Evolutionary conservation across 805 yeast species (phyloP), one percentile per base, ranked within the genome.

Genomic region (Cyberlindnera xylosilytica): DNA sequence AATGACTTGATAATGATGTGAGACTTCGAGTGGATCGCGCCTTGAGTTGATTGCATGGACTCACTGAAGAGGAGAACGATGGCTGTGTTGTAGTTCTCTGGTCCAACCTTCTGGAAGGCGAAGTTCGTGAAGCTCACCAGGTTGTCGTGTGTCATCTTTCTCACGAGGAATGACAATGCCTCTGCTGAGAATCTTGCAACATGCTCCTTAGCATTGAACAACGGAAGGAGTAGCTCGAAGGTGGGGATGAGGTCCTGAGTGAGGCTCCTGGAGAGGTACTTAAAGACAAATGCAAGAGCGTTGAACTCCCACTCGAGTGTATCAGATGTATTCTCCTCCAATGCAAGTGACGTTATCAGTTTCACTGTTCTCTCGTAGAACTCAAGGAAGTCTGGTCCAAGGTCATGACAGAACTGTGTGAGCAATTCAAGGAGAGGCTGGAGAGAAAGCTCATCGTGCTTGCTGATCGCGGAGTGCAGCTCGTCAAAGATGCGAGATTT

Each of bases 351-450:
- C 4, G 73, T 74, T 32, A 90, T 69, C 19, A 74, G 52, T 0
- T 56, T 50, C 36, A 91, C 63, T 1, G 88, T 64, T 20, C 64
- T 59, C 2, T 66, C 66, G 56, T 87, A 89, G 56, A 68, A 88
- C 8, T 76, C 77, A 69, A 88, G 74, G 57, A 90, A 93, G 52
- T 91, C 98, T 2, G 91, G 83, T 9, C 97, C 97, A 48, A 91
- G 66, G 66, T 91, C 99, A 54, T 87, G 97, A 31, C 89, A 81
- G 53, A 93, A 83, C 56, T 89, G 95, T 0, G 96, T 77, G 19
- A 89, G 61, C 9, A 85, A 65, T 56, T 93, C 99, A 38, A 88
- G 63, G 22, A 87, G 58, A 4, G 98, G 91, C 60, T 89, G 93
- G 34, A 86, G 65, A 1, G 96, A 79, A 43, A 83, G 68, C 18